Evolutionary conservation across 2,329 filamentous ascomycete species (phyloP).

Genomic region (Xenoacremonium recifei): DNA sequence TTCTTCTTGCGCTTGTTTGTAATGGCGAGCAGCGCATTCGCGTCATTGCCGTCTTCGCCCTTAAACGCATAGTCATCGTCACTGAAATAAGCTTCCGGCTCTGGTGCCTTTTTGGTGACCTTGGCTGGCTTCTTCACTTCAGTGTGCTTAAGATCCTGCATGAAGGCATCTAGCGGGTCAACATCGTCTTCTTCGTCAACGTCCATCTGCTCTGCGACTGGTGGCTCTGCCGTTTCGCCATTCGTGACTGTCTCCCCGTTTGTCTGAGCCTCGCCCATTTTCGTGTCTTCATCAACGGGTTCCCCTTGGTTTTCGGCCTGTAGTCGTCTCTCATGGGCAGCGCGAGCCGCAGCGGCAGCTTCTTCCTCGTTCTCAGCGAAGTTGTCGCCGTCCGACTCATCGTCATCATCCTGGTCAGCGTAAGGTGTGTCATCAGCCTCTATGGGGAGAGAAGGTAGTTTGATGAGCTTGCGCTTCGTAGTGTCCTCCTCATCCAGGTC

Average conservation of each 20-base stretch:
- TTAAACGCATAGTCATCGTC: constrained; percentile 71
- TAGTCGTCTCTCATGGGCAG: constrained; percentile 77
- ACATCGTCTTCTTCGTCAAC: constrained; percentile 64
- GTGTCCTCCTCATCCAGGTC: constrained; percentile 88
- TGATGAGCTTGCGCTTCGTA: constrained; percentile 83
- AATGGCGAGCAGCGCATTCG: constrained; percentile 51
- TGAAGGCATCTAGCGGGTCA: constrained; percentile 96
- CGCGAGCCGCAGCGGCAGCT: constrained; percentile 78
- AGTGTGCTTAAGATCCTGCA: constrained; percentile 67
- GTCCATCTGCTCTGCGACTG: constrained; percentile 50
- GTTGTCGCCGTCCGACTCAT: constrained; percentile 72
- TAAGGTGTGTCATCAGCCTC: constrained; percentile 61
- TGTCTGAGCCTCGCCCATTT: constrained; percentile 26
- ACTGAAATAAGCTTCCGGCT: constrained; percentile 83
- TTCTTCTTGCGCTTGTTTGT: constrained; percentile 81
- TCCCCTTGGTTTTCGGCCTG: constrained; percentile 51
- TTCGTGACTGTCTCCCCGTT: constrained; percentile 26
- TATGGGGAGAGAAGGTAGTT: constrained; percentile 75
- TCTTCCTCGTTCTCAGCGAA: constrained; percentile 86
- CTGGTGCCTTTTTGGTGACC: constrained; percentile 55
- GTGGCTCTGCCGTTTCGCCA: constrained; percentile 14
- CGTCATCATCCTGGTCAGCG: constrained; percentile 63
- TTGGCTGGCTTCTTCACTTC: constrained; percentile 42
- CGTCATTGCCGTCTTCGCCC: constrained; percentile 45
- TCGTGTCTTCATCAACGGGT: constrained; percentile 31